Conservation (phyloP, 2,329 filamentous ascomycete species). For the Nigrospora oryzae region DNA sequence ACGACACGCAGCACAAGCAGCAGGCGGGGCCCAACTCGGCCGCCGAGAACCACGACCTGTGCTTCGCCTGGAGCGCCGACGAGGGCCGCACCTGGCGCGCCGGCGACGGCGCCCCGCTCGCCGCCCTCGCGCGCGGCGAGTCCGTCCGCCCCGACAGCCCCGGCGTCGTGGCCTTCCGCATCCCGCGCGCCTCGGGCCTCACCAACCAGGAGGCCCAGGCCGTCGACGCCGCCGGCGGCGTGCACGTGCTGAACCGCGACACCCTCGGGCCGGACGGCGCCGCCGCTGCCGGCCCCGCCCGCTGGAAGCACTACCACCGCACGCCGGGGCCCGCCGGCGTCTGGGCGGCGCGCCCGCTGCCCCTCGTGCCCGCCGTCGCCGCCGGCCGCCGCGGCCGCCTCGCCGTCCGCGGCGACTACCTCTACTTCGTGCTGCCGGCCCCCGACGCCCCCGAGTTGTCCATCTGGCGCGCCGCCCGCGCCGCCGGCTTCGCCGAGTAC, state of each 20-base stretch:
- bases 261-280: slow-evolving; percentile 6
- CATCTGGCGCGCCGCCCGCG: slow-evolving; percentile 21
- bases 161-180: slow-evolving; percentile 33
- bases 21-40: slow-evolving; percentile 33
- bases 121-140: slow-evolving; percentile 21
- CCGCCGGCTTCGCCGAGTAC: slow-evolving; percentile 20
- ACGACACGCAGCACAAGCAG: slow-evolving; percentile 29
- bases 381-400: slow-evolving; percentile 26
- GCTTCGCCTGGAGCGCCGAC: slow-evolving; percentile 38
- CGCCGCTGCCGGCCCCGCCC: no score
- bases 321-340: slow-evolving; percentile 20
- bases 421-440: slow-evolving; percentile 28
- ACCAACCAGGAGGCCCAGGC: slow-evolving; percentile 42
- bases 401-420: slow-evolving; percentile 22
- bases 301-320: slow-evolving; percentile 28
- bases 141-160: slow-evolving; percentile 29
- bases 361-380: slow-evolving; percentile 18
- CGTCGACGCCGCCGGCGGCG: slow-evolving; percentile 32
- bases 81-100: slow-evolving; percentile 33
- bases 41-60: slow-evolving; percentile 40
- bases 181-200: slow-evolving; percentile 35
- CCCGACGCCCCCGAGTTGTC: slow-evolving; percentile 16
- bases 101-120: slow-evolving; percentile 24
- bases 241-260: slow-evolving; percentile 41
- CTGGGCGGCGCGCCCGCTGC: slow-evolving; percentile 23